Base-by-base conservation (phyloP, 2,329 filamentous ascomycete genomes). In the Endocalyx cinctus region DNA sequence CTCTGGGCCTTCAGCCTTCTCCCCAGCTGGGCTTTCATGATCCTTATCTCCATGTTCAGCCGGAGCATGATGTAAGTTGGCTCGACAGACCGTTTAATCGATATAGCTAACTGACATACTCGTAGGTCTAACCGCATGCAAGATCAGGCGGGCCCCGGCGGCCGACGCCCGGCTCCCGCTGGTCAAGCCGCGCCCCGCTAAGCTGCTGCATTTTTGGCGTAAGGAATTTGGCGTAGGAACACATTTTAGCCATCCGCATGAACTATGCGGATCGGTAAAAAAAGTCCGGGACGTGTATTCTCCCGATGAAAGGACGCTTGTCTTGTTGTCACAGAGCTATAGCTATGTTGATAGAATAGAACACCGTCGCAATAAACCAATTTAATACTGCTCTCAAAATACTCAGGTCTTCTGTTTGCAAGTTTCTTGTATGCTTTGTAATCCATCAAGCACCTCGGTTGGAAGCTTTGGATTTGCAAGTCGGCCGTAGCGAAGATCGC, bases 401-500 rank as follows among this genome's bases (percentile, higher is more conserved):
- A n/a, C n/a, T n/a, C n/a, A n/a, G n/a, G n/a, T n/a, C n/a, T 68
- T 72, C 36, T 47, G 54, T 39, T 74, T 69, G 57, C 84, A 88
- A 16, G 72, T 69, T 41, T 77, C 68, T 54, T 84, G 77, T 20
- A 87, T 65, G 41, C 72, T 70, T 41, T 69, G 64, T 22, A 92
- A 63, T 5, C 81, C 81, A 29, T 81, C 74, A 13, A 87, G 63
- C 18, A 87, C 74, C 45, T 88, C 81, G 29, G 77, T 70, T 17
- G 69, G 69, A 19, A 89, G 61, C 38, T 77, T 69, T 15, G 69
- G 58, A 42, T 84, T 83, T 22, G 75, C 70, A 37, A 92, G 73
- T 35, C 79, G 80, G 23, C 88, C 87, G 51, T 92, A 90, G 28
- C 85, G 79, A 35, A 94, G 68, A 59, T 94, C 86, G 58, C 87